phyloP scores from a whole-genome alignment of 106 monocot species.

The Apostasia ramifera region DNA sequence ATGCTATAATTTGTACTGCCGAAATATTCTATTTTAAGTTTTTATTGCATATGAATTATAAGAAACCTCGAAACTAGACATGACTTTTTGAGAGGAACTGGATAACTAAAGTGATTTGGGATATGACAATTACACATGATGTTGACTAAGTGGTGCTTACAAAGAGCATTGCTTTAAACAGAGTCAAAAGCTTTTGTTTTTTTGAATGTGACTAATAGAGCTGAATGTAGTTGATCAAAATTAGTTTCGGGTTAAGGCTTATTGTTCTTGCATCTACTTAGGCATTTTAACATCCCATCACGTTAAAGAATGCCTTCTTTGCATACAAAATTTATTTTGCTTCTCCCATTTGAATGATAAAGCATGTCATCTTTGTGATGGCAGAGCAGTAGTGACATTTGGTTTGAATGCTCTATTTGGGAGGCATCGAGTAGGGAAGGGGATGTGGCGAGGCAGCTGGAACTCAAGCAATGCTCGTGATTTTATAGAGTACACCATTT shows the following conservation, averaged over 20 bases:
- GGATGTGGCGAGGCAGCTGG: slow-evolving; percentile 64
- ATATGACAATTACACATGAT: too few species aligned
- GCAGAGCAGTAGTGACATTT: slow-evolving; percentile 84
- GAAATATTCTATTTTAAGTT: too few species aligned
- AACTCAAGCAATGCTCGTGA: slow-evolving; percentile 68
- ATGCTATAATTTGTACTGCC: too few species aligned
- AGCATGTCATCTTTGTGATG: slow-evolving; percentile 10
- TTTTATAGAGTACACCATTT: slow-evolving; percentile 81
- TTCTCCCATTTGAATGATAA: neutral
- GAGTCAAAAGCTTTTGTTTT: too few species aligned
- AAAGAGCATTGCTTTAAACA: too few species aligned
- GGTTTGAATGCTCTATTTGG: slow-evolving; percentile 87
- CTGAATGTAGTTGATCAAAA: neutral
- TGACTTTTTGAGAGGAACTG: too few species aligned
- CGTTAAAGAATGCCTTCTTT: neutral
- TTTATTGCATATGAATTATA: too few species aligned
- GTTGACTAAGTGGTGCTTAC: too few species aligned
- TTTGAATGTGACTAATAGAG: neutral
- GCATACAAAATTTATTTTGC: neutral
- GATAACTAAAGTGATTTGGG: too few species aligned
- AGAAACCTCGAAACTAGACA: too few species aligned
- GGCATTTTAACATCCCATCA: neutral
- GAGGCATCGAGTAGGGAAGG: slow-evolving; percentile 22
- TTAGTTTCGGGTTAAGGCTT: neutral
- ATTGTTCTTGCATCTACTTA: too few species aligned